phyloP scores from a whole-genome alignment of 805 yeast genomes.

The Monosporozyma servazzii region DNA sequence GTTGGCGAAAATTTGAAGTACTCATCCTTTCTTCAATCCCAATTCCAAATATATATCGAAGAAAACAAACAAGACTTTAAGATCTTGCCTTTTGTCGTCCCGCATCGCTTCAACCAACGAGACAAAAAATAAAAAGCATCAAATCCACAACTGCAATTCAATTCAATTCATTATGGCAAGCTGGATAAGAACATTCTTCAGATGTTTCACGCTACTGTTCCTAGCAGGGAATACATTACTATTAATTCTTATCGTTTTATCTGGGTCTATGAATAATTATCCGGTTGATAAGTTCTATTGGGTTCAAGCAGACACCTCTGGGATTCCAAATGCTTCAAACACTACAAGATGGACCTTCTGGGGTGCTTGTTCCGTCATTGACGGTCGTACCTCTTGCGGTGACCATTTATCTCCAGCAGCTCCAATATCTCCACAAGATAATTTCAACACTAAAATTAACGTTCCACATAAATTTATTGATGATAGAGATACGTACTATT shows the following conservation, averaged over 20 bases:
- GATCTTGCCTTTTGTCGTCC: neutral
- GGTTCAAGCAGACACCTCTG: conserved; percentile 59
- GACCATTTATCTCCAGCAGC: conserved; percentile 48
- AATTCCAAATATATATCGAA: neutral
- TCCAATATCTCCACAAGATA: conserved; percentile 69
- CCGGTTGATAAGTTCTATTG: conserved; percentile 63
- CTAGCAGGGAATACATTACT: conserved; percentile 37
- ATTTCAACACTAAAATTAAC: conserved; percentile 45
- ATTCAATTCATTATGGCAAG: conserved; percentile 2
- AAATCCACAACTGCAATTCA: conserved; percentile 9
- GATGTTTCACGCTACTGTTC: conserved; percentile 20
- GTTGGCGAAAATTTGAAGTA: neutral
- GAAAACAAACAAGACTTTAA: neutral
- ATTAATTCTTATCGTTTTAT: conserved; percentile 49
- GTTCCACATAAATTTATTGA: conserved; percentile 47
- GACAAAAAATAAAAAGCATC: conserved; percentile 7
- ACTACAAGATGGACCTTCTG: conserved; percentile 74
- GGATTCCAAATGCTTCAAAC: conserved; percentile 39
- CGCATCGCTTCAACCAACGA: neutral
- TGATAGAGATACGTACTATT: conserved; percentile 50
- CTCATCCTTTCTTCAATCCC: neutral
- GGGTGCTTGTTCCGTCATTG: conserved; percentile 47
- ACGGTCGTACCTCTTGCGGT: conserved; percentile 15
- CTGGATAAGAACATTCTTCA: conserved; percentile 7
- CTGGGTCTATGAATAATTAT: conserved; percentile 50